phyloP scores from a whole-genome alignment of 805 yeast genomes.

The Candida boidinii region DNA sequence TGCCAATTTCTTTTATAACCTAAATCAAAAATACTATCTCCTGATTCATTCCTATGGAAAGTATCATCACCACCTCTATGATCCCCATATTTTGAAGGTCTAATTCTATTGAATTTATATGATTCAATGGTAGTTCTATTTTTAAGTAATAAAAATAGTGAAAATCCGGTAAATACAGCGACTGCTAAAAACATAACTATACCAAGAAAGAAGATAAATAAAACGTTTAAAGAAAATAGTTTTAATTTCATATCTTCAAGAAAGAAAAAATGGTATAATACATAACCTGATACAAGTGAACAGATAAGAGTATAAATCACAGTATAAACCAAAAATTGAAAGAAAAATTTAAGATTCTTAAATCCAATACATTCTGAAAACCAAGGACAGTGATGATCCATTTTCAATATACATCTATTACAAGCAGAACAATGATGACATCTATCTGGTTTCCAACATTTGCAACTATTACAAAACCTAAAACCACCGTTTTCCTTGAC shows the following conservation, averaged over 20 bases:
- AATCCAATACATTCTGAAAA: slow-evolving; percentile 83
- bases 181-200: slow-evolving; percentile 49
- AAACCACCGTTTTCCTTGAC: slow-evolving; percentile 53
- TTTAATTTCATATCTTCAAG: slow-evolving; percentile 27
- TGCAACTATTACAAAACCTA: slow-evolving; percentile 47
- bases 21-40: slow-evolving; percentile 70
- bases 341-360: slow-evolving; percentile 68
- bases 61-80: no score
- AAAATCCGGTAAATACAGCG: slow-evolving; percentile 45
- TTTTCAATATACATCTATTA: slow-evolving; percentile 34
- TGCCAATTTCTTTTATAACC: slow-evolving; percentile 59
- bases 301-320: slow-evolving; percentile 38
- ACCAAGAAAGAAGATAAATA: slow-evolving; percentile 51
- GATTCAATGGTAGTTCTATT: slow-evolving; percentile 82
- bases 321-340: slow-evolving; percentile 60
- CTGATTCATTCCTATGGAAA: slow-evolving; percentile 32
- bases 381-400: slow-evolving; percentile 82
- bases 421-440: slow-evolving; percentile 50
- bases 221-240: slow-evolving; percentile 46
- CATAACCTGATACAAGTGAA: slow-evolving; percentile 28
- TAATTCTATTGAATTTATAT: slow-evolving; percentile 43
- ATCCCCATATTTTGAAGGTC: slow-evolving; percentile 32
- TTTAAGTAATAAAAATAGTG: slow-evolving; percentile 45
- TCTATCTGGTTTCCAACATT: slow-evolving; percentile 53
- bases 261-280: slow-evolving; percentile 41